phyloP scores from a whole-genome alignment of 2,329 filamentous ascomycete species.

The Colletotrichum truncatum region DNA sequence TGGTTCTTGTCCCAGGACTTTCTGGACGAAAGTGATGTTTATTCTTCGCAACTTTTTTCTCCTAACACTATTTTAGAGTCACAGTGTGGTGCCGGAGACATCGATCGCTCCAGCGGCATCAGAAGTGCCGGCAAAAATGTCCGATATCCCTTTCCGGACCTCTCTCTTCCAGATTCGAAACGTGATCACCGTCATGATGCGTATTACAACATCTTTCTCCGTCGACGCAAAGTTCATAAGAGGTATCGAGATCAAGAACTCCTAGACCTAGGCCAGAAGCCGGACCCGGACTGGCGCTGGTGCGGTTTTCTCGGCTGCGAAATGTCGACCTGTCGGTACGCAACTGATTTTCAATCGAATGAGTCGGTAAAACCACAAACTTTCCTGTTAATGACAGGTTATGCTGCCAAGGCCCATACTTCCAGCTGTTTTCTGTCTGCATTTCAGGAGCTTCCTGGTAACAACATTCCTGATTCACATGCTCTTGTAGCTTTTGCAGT shows the following conservation, averaged over 20 bases:
- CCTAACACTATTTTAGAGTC: neutral
- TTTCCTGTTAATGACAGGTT: neutral
- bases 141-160: neutral
- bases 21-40: neutral
- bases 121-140: neutral
- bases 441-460: neutral
- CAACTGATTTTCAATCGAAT: neutral
- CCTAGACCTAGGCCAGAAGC: neutral
- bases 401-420: neutral
- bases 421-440: neutral
- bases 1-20: constrained; percentile 4
- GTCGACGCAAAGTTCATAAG: neutral
- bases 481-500: neutral
- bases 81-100: neutral
- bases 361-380: neutral
- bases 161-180: neutral
- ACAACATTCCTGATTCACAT: neutral
- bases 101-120: too few relatives aligned
- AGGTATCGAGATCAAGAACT: neutral
- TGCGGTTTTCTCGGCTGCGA: neutral
- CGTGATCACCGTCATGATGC: neutral
- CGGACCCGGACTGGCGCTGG: neutral
- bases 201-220: neutral
- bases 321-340: neutral
- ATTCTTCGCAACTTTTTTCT: neutral